Percentiles rank a stretch among this genome's conserved stretches.
phyloP scores from a whole-genome alignment of 2,329 filamentous ascomycete species.

The Teratosphaeria destructans region DNA sequence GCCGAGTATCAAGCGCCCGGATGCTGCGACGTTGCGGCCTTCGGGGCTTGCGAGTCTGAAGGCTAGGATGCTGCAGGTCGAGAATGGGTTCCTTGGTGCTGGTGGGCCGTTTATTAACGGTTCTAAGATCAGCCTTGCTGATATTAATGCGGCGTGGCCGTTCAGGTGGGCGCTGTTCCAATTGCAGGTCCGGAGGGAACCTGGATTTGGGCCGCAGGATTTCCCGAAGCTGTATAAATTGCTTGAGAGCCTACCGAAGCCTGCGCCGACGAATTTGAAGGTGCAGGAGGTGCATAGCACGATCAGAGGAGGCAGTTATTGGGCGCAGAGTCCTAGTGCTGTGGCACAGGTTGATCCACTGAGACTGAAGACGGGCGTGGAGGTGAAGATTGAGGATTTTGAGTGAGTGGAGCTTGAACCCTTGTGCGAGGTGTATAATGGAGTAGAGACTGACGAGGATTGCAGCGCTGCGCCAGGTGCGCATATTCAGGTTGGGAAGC shows the following conservation, averaged over 20 bases:
- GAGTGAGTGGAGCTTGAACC: slow-evolving; percentile 13
- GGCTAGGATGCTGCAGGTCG: slow-evolving; percentile 11
- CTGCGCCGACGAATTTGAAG: slow-evolving; percentile 10
- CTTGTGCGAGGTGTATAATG: not conserved
- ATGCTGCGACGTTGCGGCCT: slow-evolving; percentile 13
- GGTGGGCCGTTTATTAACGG: slow-evolving; percentile 14
- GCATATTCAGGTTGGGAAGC: slow-evolving; percentile 20
- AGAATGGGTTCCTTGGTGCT: slow-evolving; percentile 12
- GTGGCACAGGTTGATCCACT: slow-evolving; percentile 13
- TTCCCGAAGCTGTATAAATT: slow-evolving; percentile 18
- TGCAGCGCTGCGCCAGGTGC: slow-evolving; percentile 16
- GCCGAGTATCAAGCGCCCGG: slow-evolving; percentile 14
- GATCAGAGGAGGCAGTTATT: slow-evolving; percentile 12
- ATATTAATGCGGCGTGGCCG: slow-evolving; percentile 18
- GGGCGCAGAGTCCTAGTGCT: slow-evolving; percentile 5
- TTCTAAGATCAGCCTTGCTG: slow-evolving; percentile 13
- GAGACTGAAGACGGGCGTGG: slow-evolving; percentile 11
- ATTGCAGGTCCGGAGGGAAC: slow-evolving; percentile 12
- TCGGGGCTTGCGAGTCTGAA: slow-evolving; percentile 14
- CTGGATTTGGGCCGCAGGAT: slow-evolving; percentile 12
- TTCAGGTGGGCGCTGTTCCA: slow-evolving; percentile 16
- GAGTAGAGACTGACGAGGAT: not conserved
- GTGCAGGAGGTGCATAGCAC: slow-evolving; percentile 16
- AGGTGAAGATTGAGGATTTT: slow-evolving; percentile 18
- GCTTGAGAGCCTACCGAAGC: slow-evolving; percentile 15